Percentiles rank a stretch among this genome's conserved stretches.
Evolutionary conservation across 176 grass and related monocot species (phyloP).

Genomic region (Oropetium thomaeum): DNA sequence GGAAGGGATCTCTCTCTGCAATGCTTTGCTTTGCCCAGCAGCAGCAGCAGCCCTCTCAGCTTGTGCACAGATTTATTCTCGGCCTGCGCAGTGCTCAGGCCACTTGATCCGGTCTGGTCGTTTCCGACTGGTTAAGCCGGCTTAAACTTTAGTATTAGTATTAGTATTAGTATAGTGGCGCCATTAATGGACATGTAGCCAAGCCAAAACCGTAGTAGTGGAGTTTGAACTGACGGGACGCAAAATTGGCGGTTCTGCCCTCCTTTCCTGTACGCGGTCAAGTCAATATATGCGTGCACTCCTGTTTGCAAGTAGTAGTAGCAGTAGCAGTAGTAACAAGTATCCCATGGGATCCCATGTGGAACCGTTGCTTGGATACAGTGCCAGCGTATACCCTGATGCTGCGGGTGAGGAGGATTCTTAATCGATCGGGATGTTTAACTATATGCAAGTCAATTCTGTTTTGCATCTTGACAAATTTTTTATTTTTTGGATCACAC

Average conservation of each 20-base stretch:
- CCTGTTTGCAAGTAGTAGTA: not conserved
- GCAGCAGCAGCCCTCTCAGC: no score
- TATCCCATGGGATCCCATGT: no score
- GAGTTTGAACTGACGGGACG: not conserved
- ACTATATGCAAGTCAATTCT: not conserved
- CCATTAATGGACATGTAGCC: not conserved
- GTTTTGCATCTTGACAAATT: no score
- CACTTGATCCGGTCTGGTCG: not conserved
- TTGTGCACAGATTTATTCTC: slow-evolving; percentile 30
- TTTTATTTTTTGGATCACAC: no score
- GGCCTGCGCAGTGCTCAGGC: not conserved
- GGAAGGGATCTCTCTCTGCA: slow-evolving; percentile 59
- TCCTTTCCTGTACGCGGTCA: not conserved
- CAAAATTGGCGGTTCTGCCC: not conserved
- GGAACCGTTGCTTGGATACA: not conserved
- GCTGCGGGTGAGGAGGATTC: not conserved
- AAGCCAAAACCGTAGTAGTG: not conserved
- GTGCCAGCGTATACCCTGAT: not conserved
- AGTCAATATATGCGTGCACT: slow-evolving; percentile 11
- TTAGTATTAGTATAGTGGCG: not conserved
- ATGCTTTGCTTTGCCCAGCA: not conserved
- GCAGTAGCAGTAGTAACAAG: no score
- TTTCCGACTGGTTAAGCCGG: slow-evolving; percentile 20
- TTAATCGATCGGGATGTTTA: not conserved
- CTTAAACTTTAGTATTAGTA: not conserved